Evolutionary conservation across 2,329 filamentous ascomycete genomes (phyloP).

Genomic region (Colletotrichum higginsianum): DNA sequence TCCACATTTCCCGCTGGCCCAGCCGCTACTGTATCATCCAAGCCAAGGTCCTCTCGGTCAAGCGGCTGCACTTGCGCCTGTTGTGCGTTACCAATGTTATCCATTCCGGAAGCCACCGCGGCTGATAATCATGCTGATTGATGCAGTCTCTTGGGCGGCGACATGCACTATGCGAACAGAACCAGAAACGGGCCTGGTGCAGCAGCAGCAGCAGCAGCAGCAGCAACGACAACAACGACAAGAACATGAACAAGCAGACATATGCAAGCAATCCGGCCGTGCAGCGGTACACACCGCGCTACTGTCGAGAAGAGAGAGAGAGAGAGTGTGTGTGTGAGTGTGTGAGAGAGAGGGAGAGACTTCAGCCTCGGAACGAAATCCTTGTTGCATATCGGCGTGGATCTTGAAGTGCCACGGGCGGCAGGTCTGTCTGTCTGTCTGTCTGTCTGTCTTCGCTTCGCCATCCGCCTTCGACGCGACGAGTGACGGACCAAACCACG

Average conservation of each 20-base stretch:
- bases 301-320: background rate
- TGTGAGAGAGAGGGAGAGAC: background rate
- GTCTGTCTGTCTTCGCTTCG: background rate
- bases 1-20: slow-evolving; percentile 5
- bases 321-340: too few relatives aligned
- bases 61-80: slow-evolving; percentile 13
- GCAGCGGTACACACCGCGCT: background rate
- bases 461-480: background rate
- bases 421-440: too few relatives aligned
- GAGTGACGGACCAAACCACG: slow-evolving; percentile 11
- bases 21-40: slow-evolving; percentile 32
- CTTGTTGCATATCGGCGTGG: too few relatives aligned
- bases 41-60: slow-evolving; percentile 15
- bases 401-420: too few relatives aligned
- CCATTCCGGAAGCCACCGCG: slow-evolving; percentile 1
- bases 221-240: too few relatives aligned
- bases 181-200: slow-evolving; percentile 35
- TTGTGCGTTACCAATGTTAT: slow-evolving; percentile 27
- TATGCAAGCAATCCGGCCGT: slow-evolving; percentile 34
- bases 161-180: slow-evolving; percentile 30
- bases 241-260: slow-evolving; percentile 17
- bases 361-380: slow-evolving; percentile 2
- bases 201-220: background rate
- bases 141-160: background rate
- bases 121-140: slow-evolving; percentile 19